Evolutionary conservation across 1,139 yeast genomes (phyloP), one percentile per base, ranked within the genome.

Genomic region (Scheffersomyces titani): DNA sequence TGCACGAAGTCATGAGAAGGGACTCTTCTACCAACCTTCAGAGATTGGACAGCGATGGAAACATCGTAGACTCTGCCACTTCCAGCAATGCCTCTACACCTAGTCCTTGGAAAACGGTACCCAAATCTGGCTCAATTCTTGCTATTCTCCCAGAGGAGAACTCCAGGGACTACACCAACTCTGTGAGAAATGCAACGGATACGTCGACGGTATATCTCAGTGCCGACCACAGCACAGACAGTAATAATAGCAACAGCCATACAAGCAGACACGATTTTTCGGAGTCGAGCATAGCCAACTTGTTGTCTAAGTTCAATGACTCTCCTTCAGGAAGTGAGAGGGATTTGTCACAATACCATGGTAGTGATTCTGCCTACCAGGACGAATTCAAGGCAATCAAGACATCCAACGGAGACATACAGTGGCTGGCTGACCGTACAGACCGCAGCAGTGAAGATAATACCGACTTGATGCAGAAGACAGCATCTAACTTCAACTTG

Each of bases 11-110:
- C 6, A 63, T 73, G 54, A 67, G 67, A 44, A 65, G 77, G 55
- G 78, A 76, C 51, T 75, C 76, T 51, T 72, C 77, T 7, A 83
- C 80, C 1, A 84, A 84, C 63, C 65, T 83, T 55, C 85, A 83
- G 63, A 71, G 82, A 62, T 69, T 84, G 50, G 87, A 84, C 62
- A 81, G 86, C 59, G 82, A 81, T 63, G 88, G 88, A 1, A 83
- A 84, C 63, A 75, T 83, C 22, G 78, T 81, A 7, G 79, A 70
- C 19, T 47, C 63, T 24, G 72, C 68, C 47, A 58, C 65, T 2
- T 61, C 53, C 53, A 50, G 53, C 54, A 57, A 56, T 16, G 56
- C 56, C 50, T 50, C 53, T 19, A 19, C 22, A 16, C 22, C 49
- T 13, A 46, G 49, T 46, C 49, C 49, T 19, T 19, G 22, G 49